These are phyloP conservation scores for Termitomyces sp. DNA, from an alignment of 768 basidiomycete species.

Conservation along the genomic window DNA sequence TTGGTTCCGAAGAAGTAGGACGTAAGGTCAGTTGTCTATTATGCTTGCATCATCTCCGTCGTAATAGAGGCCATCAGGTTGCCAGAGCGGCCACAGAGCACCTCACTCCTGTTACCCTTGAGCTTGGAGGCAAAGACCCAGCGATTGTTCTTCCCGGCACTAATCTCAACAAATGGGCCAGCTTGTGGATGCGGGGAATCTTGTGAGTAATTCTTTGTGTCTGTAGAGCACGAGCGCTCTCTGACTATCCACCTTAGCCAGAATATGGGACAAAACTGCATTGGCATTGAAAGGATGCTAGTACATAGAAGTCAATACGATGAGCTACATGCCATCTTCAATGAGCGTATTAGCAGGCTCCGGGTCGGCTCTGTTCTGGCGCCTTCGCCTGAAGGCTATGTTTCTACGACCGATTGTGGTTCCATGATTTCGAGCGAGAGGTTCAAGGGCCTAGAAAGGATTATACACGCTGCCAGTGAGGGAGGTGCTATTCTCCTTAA, in stretches of 20 bases:
- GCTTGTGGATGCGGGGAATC: slow-evolving; percentile 84
- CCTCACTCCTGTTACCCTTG: slow-evolving; percentile 88
- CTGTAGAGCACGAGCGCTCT: neutral
- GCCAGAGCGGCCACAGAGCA: slow-evolving; percentile 80
- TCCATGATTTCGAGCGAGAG: slow-evolving; percentile 78
- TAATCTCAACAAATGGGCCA: slow-evolving; percentile 73
- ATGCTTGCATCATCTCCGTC: neutral
- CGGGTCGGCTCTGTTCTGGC: slow-evolving; percentile 77
- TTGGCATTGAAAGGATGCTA: slow-evolving; percentile 91
- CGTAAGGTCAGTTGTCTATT: slow-evolving; percentile 47
- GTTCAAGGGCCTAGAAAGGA: slow-evolving; percentile 60
- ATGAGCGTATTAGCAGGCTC: slow-evolving; percentile 58
- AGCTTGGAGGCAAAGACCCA: slow-evolving; percentile 95
- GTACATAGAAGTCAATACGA: slow-evolving; percentile 79
- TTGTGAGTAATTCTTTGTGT: slow-evolving; percentile 55
- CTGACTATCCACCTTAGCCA: slow-evolving; percentile 45
- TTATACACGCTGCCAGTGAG: slow-evolving; percentile 65
- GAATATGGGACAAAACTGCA: slow-evolving; percentile 94
- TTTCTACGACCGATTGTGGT: slow-evolving; percentile 77
- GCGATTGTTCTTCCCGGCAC: slow-evolving; percentile 85
- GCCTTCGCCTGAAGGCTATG: slow-evolving; percentile 59
- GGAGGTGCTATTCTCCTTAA: slow-evolving; percentile 64
- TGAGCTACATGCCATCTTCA: slow-evolving; percentile 61
- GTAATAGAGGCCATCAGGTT: slow-evolving; percentile 40
- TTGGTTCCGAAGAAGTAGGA: slow-evolving; percentile 77